These are phyloP conservation scores for Wickerhamomyces alni DNA, from an alignment of 805 yeast species.

Conservation along the genomic window DNA sequence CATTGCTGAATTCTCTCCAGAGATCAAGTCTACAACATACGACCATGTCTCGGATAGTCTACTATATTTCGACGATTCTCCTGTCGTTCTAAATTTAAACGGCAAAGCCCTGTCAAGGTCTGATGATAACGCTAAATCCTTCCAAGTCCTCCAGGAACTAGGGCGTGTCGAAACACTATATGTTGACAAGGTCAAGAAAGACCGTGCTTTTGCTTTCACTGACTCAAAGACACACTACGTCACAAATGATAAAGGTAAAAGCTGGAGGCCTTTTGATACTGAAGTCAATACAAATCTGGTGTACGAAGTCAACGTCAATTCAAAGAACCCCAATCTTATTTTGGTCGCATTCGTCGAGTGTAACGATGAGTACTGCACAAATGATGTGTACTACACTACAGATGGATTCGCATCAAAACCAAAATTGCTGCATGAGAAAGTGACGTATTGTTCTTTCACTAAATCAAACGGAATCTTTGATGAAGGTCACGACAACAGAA, in stretches of 20 bases:
- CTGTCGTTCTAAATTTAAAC: slow-evolving; percentile 17
- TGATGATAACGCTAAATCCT: slow-evolving; percentile 36
- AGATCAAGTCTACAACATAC: slow-evolving; percentile 7
- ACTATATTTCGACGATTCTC: slow-evolving; percentile 28
- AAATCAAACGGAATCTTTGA: slow-evolving; percentile 20
- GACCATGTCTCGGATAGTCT: slow-evolving; percentile 11
- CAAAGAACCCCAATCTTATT: slow-evolving; percentile 31
- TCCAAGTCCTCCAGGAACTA: slow-evolving; percentile 32
- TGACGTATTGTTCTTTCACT: slow-evolving; percentile 28
- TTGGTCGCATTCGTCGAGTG: slow-evolving; percentile 29
- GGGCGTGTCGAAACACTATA: slow-evolving; percentile 23
- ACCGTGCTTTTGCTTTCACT: slow-evolving; percentile 36
- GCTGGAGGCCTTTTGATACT: slow-evolving; percentile 33
- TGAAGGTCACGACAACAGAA: slow-evolving; percentile 24
- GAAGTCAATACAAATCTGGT: slow-evolving; percentile 17
- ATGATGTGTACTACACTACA: slow-evolving; percentile 33
- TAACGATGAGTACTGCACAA: slow-evolving; percentile 25
- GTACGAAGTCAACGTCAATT: slow-evolving; percentile 31
- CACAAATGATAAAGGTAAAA: slow-evolving; percentile 35
- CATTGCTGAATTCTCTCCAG: slow-evolving; percentile 21
- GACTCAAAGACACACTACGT: slow-evolving; percentile 27
- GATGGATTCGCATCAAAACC: slow-evolving; percentile 39
- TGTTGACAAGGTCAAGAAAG: slow-evolving; percentile 29
- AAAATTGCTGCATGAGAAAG: slow-evolving; percentile 16
- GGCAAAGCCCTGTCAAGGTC: slow-evolving; percentile 35